phyloP scores from a whole-genome alignment of 345 rosid genomes.

The Adansonia digitata region DNA sequence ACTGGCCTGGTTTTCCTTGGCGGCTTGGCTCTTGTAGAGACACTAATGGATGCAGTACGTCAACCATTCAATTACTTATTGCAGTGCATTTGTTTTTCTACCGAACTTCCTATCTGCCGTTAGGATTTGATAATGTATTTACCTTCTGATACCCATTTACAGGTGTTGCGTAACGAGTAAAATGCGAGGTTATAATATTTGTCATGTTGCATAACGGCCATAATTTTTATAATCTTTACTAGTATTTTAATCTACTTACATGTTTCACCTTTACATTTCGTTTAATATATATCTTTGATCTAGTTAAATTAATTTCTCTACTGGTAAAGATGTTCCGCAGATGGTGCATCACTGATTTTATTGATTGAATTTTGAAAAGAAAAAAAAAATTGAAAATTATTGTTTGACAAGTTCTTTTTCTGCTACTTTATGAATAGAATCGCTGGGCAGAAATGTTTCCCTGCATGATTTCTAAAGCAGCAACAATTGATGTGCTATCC shows the following conservation, averaged over 20 bases:
- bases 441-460: slow-evolving; percentile 67
- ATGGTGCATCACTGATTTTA: not conserved
- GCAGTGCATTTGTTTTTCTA: slow-evolving; percentile 1
- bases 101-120: not conserved
- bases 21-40: slow-evolving; percentile 54
- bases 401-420: not conserved
- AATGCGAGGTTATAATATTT: too few species aligned
- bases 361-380: not conserved
- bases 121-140: too few species aligned
- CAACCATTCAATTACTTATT: not conserved
- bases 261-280: too few species aligned
- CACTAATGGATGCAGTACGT: slow-evolving; percentile 68
- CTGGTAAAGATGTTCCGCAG: too few species aligned
- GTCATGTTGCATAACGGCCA: too few species aligned
- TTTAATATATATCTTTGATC: too few species aligned
- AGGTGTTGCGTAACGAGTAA: too few species aligned
- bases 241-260: too few species aligned
- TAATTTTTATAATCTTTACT: too few species aligned
- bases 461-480: slow-evolving; percentile 41
- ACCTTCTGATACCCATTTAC: too few species aligned
- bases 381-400: not conserved
- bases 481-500: slow-evolving; percentile 43
- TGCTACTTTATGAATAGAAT: slow-evolving; percentile 32
- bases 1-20: slow-evolving; percentile 45
- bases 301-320: too few species aligned